phyloP scores from a whole-genome alignment of 495 filamentous ascomycete species.

The Penicillium fimorum region DNA sequence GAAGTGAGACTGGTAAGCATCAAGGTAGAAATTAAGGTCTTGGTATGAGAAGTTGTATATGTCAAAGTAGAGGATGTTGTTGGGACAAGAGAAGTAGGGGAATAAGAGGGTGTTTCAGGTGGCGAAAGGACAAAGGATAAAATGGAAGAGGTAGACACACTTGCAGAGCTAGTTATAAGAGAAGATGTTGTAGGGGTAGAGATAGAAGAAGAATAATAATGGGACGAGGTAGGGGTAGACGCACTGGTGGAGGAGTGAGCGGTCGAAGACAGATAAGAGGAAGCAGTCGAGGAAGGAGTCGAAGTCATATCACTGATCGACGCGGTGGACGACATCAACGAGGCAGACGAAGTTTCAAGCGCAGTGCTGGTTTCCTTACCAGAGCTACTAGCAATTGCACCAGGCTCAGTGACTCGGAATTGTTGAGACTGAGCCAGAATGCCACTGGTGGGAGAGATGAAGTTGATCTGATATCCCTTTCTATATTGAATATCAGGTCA shows the following conservation, averaged over 20 bases:
- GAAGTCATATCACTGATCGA: conserved; percentile 19
- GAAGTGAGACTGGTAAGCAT: not conserved
- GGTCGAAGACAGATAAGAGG: conserved; percentile 24
- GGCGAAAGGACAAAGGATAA: conserved; percentile 8
- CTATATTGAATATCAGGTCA: conserved; percentile 12
- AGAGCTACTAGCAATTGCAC: conserved; percentile 24
- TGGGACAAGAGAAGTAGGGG: not conserved
- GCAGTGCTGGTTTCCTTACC: conserved; percentile 34
- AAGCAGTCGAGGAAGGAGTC: conserved; percentile 19
- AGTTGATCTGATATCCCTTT: conserved; percentile 37
- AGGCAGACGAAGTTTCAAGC: conserved; percentile 22
- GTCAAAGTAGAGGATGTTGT: not conserved
- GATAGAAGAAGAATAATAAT: conserved; percentile 24
- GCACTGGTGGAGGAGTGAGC: conserved; percentile 29
- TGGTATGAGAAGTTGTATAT: not conserved
- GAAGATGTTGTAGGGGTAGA: conserved; percentile 26
- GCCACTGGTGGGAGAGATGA: conserved; percentile 26
- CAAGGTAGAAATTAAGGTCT: not conserved
- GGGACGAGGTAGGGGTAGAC: conserved; percentile 25
- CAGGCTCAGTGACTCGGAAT: conserved; percentile 30
- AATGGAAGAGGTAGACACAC: conserved; percentile 18
- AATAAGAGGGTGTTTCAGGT: not conserved
- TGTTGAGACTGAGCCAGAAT: conserved; percentile 38
- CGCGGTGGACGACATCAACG: conserved; percentile 16
- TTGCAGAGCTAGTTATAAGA: conserved; percentile 18